Base-by-base conservation (phyloP, 441 rosid genomes). In the Arabidopsis hybrid region DNA sequence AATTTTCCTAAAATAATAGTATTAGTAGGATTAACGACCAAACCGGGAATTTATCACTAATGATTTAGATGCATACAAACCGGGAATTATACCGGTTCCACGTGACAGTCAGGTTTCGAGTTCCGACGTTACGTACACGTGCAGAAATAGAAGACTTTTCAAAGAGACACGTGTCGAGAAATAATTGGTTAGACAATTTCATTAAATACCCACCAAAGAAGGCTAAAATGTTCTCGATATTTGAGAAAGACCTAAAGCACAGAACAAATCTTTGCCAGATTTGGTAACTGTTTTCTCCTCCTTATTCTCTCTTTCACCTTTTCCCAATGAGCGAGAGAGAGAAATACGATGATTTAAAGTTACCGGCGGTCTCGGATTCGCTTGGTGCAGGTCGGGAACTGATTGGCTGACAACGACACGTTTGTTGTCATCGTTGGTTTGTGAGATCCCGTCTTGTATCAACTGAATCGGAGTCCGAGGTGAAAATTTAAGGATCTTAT, bases 361-460 rank as follows among this genome's bases (percentile, higher is more conserved):
- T 72, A 80, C 87, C 87, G 88, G 88, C 88, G 90, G 94, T 71
- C 85, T 92, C 95, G 79, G 84, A 94, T 86, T 94, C 97, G 97
- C 99, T 92, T 94, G 97, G 95, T 92, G 97, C 97, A 94, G 94
- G 92, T 92, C 97, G 97, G 97, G 99, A 91, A 85, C 92, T 81
- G 82, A 83, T 87, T 80, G 71, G 71, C 79, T 72, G 38, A 49
- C 62, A 55, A 29, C 42, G 13, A 46, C 74, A 67, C 49, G 26
- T 76, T 73, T 67, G 10, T 63, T 56, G 12, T 14, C 52, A 63
- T 61, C 73, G 72, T 59, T 81, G 79, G 80, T 26, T 21, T 62
- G 61, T 76, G 47, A 79, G 64, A 60, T 92, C 99, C 96, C 92
- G 99, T 91, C 94, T 92, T 95, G 99, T 93, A 89, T 87, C 99